These are phyloP conservation scores for Pleurozium schreberi DNA, from an alignment of 225 moss, liverwort and hornwort species.

Conservation along the genomic window DNA sequence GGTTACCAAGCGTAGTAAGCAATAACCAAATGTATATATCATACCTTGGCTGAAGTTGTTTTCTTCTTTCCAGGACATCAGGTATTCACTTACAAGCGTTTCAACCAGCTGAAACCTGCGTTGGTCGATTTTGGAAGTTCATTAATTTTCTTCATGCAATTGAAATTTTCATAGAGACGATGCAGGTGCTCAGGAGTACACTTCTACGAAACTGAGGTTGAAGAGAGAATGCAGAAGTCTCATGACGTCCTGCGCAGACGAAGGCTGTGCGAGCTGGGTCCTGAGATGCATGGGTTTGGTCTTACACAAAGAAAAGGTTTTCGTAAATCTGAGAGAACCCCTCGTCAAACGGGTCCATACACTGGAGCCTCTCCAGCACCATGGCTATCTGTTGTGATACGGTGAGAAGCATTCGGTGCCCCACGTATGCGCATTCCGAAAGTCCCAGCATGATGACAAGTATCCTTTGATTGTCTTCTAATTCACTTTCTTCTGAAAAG, in stretches of 20 bases:
- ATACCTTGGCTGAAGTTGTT: constrained; percentile 16
- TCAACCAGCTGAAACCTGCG: constrained; percentile 43
- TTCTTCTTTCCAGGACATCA: constrained; percentile 23
- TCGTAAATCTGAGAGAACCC: constrained; percentile 33
- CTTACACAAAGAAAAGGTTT: constrained; percentile 35
- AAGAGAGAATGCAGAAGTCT: background rate
- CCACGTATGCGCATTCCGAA: constrained; percentile 20
- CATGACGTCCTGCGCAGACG: background rate
- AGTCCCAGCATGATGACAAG: constrained; percentile 22
- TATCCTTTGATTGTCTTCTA: constrained; percentile 5
- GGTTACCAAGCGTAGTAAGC: background rate
- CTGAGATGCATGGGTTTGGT: background rate
- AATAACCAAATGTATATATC: background rate
- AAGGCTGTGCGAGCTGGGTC: background rate
- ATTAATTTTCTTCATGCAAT: background rate
- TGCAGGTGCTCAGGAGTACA: background rate
- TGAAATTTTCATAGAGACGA: background rate
- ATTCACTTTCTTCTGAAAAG: background rate
- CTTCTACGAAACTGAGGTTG: background rate
- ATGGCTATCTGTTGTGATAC: constrained; percentile 26
- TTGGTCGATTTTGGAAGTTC: background rate
- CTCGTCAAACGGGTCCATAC: constrained; percentile 40
- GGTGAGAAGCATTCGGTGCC: constrained; percentile 26
- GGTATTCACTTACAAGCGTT: constrained; percentile 8
- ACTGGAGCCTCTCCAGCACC: constrained; percentile 34